These are phyloP conservation scores for Talaromyces trachyspermus DNA, from an alignment of 495 filamentous ascomycete genomes.

Conservation along the genomic window DNA sequence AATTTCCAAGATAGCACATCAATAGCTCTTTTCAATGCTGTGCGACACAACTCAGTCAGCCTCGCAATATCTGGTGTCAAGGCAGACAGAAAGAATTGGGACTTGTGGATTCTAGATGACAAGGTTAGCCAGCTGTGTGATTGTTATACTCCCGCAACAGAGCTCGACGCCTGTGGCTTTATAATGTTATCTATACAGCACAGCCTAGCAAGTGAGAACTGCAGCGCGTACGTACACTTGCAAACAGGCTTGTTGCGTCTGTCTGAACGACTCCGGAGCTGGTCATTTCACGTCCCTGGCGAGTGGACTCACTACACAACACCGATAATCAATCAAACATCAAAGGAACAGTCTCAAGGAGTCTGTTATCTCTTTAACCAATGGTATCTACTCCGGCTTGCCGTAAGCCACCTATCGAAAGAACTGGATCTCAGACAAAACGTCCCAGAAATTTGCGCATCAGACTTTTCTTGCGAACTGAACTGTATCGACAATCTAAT, in stretches of 20 bases:
- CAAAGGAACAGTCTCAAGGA: background rate
- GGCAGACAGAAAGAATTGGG: background rate
- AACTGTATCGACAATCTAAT: conserved; percentile 4
- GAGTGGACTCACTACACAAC: background rate
- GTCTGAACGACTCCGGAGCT: background rate
- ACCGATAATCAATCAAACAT: background rate
- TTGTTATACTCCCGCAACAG: conserved; percentile 2
- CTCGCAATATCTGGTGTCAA: background rate
- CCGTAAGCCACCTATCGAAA: background rate
- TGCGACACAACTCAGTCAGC: background rate
- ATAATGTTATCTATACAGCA: background rate
- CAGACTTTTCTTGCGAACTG: background rate
- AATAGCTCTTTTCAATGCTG: conserved; percentile 2
- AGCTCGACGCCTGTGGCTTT: background rate
- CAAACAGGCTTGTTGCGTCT: background rate
- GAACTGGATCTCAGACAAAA: background rate
- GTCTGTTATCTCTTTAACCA: conserved; percentile 1
- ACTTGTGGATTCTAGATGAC: conserved; percentile 2
- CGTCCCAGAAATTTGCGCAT: background rate
- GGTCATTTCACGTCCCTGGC: background rate
- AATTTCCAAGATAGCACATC: conserved; percentile 1
- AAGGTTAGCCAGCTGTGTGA: background rate
- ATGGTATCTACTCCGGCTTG: conserved; percentile 1
- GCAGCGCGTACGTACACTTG: background rate
- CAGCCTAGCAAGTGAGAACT: background rate